These are phyloP conservation scores for Pseudogymnoascus sp. DNA, from an alignment of 2,329 filamentous ascomycete species.

Conservation along the genomic window DNA sequence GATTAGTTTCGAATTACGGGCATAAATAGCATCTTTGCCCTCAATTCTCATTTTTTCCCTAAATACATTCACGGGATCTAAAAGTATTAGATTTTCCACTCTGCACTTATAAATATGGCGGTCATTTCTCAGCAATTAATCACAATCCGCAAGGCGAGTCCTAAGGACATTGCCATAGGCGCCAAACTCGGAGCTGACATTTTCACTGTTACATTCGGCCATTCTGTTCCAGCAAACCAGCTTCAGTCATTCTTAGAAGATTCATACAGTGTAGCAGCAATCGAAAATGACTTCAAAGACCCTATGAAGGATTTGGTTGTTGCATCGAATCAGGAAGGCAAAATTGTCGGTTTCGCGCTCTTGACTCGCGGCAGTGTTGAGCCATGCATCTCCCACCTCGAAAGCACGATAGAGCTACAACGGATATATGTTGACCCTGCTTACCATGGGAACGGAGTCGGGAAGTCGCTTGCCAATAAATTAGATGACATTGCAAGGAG, in stretches of 20 bases:
- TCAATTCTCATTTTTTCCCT: too few relatives aligned
- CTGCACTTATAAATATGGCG: neutral
- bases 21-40: too few relatives aligned
- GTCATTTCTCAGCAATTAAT: slow-evolving; percentile 4
- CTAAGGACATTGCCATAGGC: slow-evolving; percentile 28
- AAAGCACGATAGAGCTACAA: slow-evolving; percentile 33
- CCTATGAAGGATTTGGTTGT: slow-evolving; percentile 24
- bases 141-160: slow-evolving; percentile 23
- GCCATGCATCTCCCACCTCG: slow-evolving; percentile 30
- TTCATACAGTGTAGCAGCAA: slow-evolving; percentile 29
- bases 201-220: slow-evolving; percentile 36
- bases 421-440: slow-evolving; percentile 35
- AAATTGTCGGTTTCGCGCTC: slow-evolving; percentile 35
- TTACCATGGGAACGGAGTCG: slow-evolving; percentile 35
- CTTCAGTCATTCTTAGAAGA: slow-evolving; percentile 33
- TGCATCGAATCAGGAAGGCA: slow-evolving; percentile 21
- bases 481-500: slow-evolving; percentile 31
- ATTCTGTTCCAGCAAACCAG: slow-evolving; percentile 34
- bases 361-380: slow-evolving; percentile 34
- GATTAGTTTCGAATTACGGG: too few relatives aligned
- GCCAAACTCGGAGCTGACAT: slow-evolving; percentile 30
- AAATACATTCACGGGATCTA: neutral
- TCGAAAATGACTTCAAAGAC: slow-evolving; percentile 22
- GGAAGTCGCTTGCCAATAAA: slow-evolving; percentile 27
- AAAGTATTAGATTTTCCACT: neutral